Evolutionary conservation across 371 early-diverging fungal genomes (phyloP), one percentile per base, ranked within the genome.

Genomic region (Haplosporangium sp.): DNA sequence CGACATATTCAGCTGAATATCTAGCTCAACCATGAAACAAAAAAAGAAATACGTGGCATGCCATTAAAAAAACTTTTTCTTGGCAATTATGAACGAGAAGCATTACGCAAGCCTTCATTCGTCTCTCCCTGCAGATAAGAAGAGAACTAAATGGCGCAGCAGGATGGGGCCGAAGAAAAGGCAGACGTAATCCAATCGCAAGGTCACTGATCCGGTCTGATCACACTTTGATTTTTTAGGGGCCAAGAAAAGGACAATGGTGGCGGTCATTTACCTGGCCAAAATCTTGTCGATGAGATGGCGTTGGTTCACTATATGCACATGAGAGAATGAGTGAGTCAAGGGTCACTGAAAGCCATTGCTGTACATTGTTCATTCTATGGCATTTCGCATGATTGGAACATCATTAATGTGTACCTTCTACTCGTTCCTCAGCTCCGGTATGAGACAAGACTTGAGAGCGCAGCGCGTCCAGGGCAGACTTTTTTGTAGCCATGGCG

Each of bases 201-300:
- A 29, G 29, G 29, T 29, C 4, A 29, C 29, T 29, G 29, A 29
- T 29, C 29, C 29, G 29, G 4, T 29, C 29, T 4, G 29, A 29
- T 29, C 29, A 29, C 29, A 4, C 29, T 29, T 29, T 4, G 29
- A 29, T 29, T 29, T 29, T 29, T 29, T 29, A 29, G 29, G 29
- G 29, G 18, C n/a, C 10, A n/a, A 55, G 37, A 37, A 54, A 54
- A 36, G 23, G 46, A 10, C 10, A 52, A 11, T 52, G 5, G 14
- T 2, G 52, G 5, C 11, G 5, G 46, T 46, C 52, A 18, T 85
- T 86, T 87, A 90, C 80, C 96, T 86, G 16, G 95, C 96, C 14
- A 95, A 84, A 47, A 96, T 95, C 86, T 97, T 96, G 82, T 97
- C 97, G 67, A 97, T 95, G 48, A 97, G 86, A 76, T 95, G 95